These are phyloP conservation scores for Metschnikowia vanudenii DNA, from an alignment of 805 yeast genomes.

Conservation along the genomic window DNA sequence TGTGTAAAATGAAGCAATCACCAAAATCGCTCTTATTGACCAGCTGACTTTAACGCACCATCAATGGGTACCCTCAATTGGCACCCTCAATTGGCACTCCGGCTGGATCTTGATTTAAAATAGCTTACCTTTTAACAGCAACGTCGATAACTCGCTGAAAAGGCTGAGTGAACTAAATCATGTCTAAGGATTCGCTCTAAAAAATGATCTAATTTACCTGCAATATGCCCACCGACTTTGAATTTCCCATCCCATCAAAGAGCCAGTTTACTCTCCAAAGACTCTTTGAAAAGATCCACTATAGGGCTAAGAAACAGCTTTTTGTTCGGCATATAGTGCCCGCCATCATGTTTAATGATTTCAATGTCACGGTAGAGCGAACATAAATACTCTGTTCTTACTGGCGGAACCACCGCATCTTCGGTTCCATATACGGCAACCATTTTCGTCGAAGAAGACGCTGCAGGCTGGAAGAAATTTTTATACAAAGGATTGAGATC, in stretches of 20 bases:
- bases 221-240: too few species aligned
- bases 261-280: constrained; percentile 12
- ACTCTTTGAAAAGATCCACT: constrained; percentile 19
- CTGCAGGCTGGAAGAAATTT: constrained; percentile 21
- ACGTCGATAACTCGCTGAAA: too few species aligned
- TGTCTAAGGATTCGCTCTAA: too few species aligned
- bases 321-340: constrained; percentile 36
- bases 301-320: constrained; percentile 21
- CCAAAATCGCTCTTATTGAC: too few species aligned
- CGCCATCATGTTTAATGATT: constrained; percentile 33
- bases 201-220: too few species aligned
- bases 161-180: too few species aligned
- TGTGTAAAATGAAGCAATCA: too few species aligned
- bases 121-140: too few species aligned
- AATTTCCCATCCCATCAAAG: neutral
- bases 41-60: too few species aligned
- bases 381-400: constrained; percentile 28
- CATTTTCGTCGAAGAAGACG: constrained; percentile 23
- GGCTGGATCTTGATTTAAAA: too few species aligned
- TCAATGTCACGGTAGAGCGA: constrained; percentile 17
- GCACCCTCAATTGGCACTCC: too few species aligned
- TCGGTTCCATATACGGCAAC: constrained; percentile 31
- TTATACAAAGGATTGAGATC: constrained; percentile 21
- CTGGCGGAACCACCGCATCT: constrained; percentile 35
- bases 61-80: too few species aligned